These are phyloP conservation scores for Pseudogymnoascus sp. DNA, from an alignment of 2,329 filamentous ascomycete species.

Conservation along the genomic window DNA sequence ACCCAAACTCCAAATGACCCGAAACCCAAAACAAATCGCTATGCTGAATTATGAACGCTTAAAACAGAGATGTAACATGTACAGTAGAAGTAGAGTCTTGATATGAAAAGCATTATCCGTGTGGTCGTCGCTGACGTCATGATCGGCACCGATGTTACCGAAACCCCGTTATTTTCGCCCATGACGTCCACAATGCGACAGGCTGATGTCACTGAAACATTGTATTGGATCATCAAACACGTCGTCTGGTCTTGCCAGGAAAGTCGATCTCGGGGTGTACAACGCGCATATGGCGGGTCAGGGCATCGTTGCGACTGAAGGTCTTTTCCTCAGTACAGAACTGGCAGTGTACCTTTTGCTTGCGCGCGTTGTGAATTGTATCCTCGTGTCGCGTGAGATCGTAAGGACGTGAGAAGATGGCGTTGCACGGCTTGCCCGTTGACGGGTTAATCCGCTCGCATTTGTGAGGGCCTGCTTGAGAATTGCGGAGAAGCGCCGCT, in stretches of 20 bases:
- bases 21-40: not conserved
- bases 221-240: slow-evolving; percentile 10
- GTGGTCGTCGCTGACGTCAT: not conserved
- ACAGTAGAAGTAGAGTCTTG: not conserved
- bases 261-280: slow-evolving; percentile 85
- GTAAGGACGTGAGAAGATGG: slow-evolving; percentile 89
- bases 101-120: not conserved
- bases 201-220: slow-evolving; percentile 6
- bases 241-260: slow-evolving; percentile 51
- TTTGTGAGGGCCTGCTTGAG: slow-evolving; percentile 84
- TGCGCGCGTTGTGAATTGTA: slow-evolving; percentile 90
- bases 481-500: slow-evolving; percentile 57
- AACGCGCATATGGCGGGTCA: slow-evolving; percentile 89
- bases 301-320: slow-evolving; percentile 88
- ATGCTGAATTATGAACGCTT: slow-evolving; percentile 3
- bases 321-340: slow-evolving; percentile 95
- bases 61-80: not conserved
- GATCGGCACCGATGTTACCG: not conserved
- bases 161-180: not conserved
- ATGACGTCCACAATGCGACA: not conserved
- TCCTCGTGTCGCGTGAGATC: slow-evolving; percentile 95
- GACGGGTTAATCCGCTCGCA: slow-evolving; percentile 91
- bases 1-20: not conserved
- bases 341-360: slow-evolving; percentile 89
- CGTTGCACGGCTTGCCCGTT: slow-evolving; percentile 90